Evolutionary conservation across 129 eudicot genomes (phyloP), one percentile per base, ranked within the genome.

Genomic region (Centrapalus pauciflorus): DNA sequence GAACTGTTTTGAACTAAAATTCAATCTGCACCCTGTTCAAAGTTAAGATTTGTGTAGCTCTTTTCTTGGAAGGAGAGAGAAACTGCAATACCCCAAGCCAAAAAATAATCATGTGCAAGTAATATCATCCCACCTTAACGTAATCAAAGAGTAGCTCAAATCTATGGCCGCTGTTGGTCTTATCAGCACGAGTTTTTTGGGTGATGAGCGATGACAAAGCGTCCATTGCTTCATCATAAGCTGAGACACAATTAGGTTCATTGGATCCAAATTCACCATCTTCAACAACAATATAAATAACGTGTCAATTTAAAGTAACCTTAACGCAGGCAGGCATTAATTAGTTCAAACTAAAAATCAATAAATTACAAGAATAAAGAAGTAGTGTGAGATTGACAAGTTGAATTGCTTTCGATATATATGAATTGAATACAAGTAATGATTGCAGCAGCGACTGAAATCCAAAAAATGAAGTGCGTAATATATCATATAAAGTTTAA

Each of bases 151-250:
- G 79, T 2, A 89, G 67, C 33, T 89, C 95, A 50, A 77, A 94
- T 26, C 83, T 74, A 56, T 75, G 90, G 20, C 96, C 97, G 23
- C 70, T 77, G 65, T 89, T 94, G 67, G 69, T 78, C 65, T 76
- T 79, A 76, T 94, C 90, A 2, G 95, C 96, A 51, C 99, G 99
- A 66, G 71, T 84, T 23, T 93, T 95, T 46, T 86, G 86, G 0
- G 95, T 84, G 20, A 94, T 94, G 52, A 94, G 77, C 55, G 99
- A 94, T 20, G 99, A 86, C 43, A 94, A 73, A 16, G 93, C 95
- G 33, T 78, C 86, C 99, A 94, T 89, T 67, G 99, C 97, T 78
- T 89, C 99, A 25, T 94, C 97, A 46, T 89, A 94, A 13, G 85
- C 59, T 12, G 87, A 72, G 64, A 21, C 21, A 14, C 43, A 12